A percentile compares a stretch with the other conserved stretches of the same genome.
Conservation (phyloP, 208 protist genomes). For the Acanthamoeba triangularis region DNA sequence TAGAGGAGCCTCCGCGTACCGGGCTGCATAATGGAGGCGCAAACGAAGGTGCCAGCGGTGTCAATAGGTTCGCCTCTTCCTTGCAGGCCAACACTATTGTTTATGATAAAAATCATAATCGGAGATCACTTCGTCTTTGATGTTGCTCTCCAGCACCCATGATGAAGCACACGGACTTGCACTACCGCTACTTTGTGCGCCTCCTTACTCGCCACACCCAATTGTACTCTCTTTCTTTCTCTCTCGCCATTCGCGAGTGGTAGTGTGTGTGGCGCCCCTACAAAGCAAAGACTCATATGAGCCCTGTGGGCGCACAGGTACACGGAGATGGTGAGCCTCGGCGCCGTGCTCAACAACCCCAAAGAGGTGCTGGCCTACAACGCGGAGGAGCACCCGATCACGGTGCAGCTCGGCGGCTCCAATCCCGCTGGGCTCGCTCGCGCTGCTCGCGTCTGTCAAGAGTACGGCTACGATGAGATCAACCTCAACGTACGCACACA, state of each 20-base stretch:
- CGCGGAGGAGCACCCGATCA: neutral
- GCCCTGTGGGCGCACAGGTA: neutral
- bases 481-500: constrained; percentile 37
- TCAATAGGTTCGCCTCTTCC: no score
- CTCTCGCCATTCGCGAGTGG: no score
- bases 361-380: neutral
- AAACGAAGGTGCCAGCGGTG: no score
- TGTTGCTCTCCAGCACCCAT: neutral
- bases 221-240: neutral
- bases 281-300: neutral
- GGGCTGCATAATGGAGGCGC: no score
- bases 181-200: constrained; percentile 28
- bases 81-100: no score
- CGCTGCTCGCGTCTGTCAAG: neutral
- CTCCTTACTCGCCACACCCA: neutral
- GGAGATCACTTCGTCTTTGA: no score
- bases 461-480: constrained; percentile 44
- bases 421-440: neutral
- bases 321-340: constrained; percentile 8
- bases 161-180: constrained; percentile 11
- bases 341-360: constrained; percentile 5
- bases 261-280: no score
- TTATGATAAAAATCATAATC: no score
- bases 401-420: constrained; percentile 46
- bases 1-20: no score